Evolutionary conservation across 352 stramenopile genomes (phyloP), one percentile per base, ranked within the genome.

Genomic region (Pseudoperonospora humuli): DNA sequence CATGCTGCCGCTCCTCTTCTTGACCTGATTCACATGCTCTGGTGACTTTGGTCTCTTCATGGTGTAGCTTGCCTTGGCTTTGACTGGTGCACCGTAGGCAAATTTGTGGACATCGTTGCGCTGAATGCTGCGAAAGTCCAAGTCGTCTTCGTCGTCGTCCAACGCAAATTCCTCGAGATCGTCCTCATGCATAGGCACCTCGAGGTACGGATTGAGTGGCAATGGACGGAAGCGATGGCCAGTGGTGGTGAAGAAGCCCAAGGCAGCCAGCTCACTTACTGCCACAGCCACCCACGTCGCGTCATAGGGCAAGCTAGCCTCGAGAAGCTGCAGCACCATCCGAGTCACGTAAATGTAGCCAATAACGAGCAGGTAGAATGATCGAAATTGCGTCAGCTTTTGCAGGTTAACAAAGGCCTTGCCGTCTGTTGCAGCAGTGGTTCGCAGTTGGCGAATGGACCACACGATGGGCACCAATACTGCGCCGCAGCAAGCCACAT

Each of bases 301-400:
- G 24, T 92, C 69, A 63, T 97, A 99, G 20, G 83, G 84, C 32
- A 99, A 61, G 19, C 75, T 86, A 18, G 90, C 87, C 1, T 81
- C 64, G 39, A 98, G 75, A 0, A 99, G 55, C 40, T 96, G 97
- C 3, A 98, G 73, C 36, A 94, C 79, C 54, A 99, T 95, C n/a
- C 96, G 78, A 35, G 96, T 98, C 45, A 97, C 87, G 67, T 99
- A 99, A 34, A 99, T 90, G 54, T 98, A 99, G n/a, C 71, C 76
- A 15, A 98, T 84, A 9, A 98, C 94, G 14, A 97, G 63, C 8
- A 98, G 47, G 64, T 98, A 99, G 64, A 98, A 98, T 8, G 81
- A 81, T 27, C 93, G 87, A 67, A 99, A 99, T 38, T 98, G 83
- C 46, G 84, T 92, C 17, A 98, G 78, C 50, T 98, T 97, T 17